Evolutionary conservation across 768 basidiomycete species (phyloP), one percentile per base, ranked within the genome.

Genomic region (Arthromyces matolae): DNA sequence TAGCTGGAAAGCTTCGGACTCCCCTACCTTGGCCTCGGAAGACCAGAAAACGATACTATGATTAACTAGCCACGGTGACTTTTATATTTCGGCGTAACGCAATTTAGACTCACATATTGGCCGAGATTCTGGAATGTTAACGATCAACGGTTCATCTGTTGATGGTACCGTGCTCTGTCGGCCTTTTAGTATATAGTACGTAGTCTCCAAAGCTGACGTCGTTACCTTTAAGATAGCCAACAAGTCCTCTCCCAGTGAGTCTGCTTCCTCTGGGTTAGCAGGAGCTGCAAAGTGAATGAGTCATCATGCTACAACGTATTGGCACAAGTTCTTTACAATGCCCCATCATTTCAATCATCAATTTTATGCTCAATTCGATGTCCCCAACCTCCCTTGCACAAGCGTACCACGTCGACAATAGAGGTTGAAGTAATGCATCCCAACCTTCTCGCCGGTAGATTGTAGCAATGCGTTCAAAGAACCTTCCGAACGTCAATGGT

Each of bases 381-480:
- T 91, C 84, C 0, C 82, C 86, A 1, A 90, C 72, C 56, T 79
- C 79, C 62, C 85, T 84, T 1, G 89, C 88, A 62, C 89, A 94
- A 2, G 81, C 73, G 66, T 89, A 89, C 89, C 90, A 93, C 28
- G 83, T 81, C 29, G 73, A 70, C 35, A 94, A 72, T 9, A 96
- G 78, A 7, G 89, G 81, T 39, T 75, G 75, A 13, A 95, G 74
- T 69, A 96, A 77, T 0, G 77, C 61, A 8, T 72, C 70, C 93
- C 93, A 98, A 41, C 77, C 73, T 63, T 97, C 93, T 42, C 80
- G 73, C n/a, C 87, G 80, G 60, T 96, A 97, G 0, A 84, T 87
- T 62, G 82, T 86, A 1, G 88, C 85, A 50, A 97, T 95, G 12
- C 93, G 83, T 60, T 95, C 94, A 63, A 93, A 92, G 68, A 95